These are phyloP conservation scores for Sordariomycetes sp. DNA, from an alignment of 2,329 filamentous ascomycete species.

Conservation along the genomic window DNA sequence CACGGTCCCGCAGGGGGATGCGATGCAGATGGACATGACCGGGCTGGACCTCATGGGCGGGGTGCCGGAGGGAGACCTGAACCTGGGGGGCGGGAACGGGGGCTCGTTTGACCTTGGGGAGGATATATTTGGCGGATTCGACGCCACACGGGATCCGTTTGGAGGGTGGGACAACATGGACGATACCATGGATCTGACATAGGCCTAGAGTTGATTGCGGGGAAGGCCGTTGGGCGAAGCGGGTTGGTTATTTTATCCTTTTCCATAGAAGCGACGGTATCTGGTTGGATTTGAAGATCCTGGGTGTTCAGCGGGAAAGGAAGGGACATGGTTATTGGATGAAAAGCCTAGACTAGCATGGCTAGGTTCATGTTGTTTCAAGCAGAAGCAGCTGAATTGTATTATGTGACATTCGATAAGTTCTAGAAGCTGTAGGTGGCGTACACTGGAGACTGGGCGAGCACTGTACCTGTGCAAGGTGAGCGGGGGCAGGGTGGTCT, in stretches of 20 bases:
- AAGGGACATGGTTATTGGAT: background rate
- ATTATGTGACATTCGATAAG: background rate
- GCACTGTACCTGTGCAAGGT: background rate
- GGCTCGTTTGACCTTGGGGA: conserved; percentile 2
- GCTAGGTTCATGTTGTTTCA: background rate
- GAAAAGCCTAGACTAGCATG: background rate
- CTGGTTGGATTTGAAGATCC: background rate
- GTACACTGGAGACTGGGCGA: no score
- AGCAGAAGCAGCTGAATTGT: background rate
- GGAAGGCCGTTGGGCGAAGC: background rate
- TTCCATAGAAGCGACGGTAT: background rate
- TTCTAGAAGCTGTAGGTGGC: background rate
- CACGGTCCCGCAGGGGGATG: background rate
- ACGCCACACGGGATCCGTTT: background rate
- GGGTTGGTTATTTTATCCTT: background rate
- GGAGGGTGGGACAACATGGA: background rate
- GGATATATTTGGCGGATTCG: conserved; percentile 1
- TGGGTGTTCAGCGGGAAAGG: background rate
- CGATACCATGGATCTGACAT: background rate
- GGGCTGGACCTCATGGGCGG: conserved; percentile 3
- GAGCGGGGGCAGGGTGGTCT: background rate
- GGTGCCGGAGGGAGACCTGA: background rate
- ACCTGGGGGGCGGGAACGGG: background rate
- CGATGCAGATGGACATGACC: conserved; percentile 4
- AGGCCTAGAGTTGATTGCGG: background rate